Conservation (phyloP, 106 monocot genomes). For the Iris macrosiphon region DNA sequence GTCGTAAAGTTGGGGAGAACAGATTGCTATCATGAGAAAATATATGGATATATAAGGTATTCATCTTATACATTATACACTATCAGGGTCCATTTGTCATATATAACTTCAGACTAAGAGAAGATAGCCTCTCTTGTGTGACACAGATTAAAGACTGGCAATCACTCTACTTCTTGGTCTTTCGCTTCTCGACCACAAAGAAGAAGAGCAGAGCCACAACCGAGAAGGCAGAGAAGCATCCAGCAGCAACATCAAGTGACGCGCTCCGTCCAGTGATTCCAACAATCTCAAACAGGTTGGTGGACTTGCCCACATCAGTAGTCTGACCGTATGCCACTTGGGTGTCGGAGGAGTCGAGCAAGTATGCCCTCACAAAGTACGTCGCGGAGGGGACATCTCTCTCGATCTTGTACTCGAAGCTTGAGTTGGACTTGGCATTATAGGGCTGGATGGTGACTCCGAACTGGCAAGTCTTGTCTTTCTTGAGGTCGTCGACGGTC, state of each 20-base stretch:
- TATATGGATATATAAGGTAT: no score
- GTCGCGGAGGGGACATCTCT: constrained; percentile 38
- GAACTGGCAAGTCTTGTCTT: constrained; percentile 90
- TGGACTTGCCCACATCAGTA: constrained; percentile 22
- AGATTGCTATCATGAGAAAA: no score
- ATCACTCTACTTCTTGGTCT: no score
- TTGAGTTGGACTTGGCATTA: not conserved
- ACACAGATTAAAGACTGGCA: no score
- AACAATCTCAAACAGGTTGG: constrained; percentile 23
- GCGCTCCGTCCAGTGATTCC: constrained; percentile 26
- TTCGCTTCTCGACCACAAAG: constrained; percentile 25
- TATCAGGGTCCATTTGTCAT: no score
- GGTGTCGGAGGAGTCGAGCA: constrained; percentile 21
- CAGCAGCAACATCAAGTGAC: constrained; percentile 33
- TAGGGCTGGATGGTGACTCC: constrained; percentile 23
- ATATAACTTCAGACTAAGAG: no score
- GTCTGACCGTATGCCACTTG: constrained; percentile 41
- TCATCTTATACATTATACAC: no score
- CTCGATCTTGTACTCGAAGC: constrained; percentile 18
- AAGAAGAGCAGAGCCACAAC: constrained; percentile 15
- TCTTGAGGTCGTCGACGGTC: constrained; percentile 47
- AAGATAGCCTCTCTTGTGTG: no score
- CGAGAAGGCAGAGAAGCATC: constrained; percentile 36
- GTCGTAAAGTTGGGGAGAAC: no score
- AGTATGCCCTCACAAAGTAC: constrained; percentile 56